These are phyloP conservation scores for Hysterangium stoloniferum DNA, from an alignment of 768 basidiomycete genomes.

Conservation along the genomic window DNA sequence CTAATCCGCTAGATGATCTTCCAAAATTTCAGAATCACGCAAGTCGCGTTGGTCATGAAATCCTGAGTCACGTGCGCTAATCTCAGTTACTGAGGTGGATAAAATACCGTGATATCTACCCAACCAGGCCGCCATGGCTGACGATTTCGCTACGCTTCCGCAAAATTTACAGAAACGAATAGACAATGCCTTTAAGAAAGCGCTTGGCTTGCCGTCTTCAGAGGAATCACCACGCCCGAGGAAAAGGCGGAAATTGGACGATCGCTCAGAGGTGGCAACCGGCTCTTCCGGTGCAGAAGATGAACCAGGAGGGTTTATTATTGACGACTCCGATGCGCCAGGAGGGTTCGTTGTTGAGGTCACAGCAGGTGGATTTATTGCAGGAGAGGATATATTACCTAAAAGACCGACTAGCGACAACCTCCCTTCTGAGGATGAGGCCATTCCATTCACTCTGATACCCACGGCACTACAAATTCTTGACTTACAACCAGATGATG, in stretches of 20 bases:
- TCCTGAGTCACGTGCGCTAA: neutral
- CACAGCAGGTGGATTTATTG: too few species aligned
- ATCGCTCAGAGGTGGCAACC: neutral
- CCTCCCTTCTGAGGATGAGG: conserved; percentile 15
- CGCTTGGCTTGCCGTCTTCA: conserved; percentile 11
- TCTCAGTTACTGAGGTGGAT: too few species aligned
- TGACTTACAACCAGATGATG: conserved; percentile 54
- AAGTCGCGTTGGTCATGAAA: too few species aligned
- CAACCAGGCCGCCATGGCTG: neutral
- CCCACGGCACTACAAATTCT: conserved; percentile 56
- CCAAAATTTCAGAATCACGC: too few species aligned
- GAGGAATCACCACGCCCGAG: neutral
- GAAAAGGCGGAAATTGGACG: neutral
- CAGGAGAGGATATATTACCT: conserved; percentile 10
- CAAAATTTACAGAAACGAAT: conserved; percentile 35
- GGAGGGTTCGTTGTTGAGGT: conserved; percentile 32
- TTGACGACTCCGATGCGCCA: conserved; percentile 18
- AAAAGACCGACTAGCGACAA: conserved; percentile 10
- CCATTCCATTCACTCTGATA: conserved; percentile 49
- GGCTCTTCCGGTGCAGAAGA: neutral
- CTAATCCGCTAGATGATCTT: too few species aligned
- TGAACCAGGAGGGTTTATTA: conserved; percentile 13
- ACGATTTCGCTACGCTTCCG: conserved; percentile 31
- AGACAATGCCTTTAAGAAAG: conserved; percentile 43
- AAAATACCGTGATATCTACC: neutral